phyloP scores from a whole-genome alignment of 305 asterid genomes.

The Fraxinus nigra region DNA sequence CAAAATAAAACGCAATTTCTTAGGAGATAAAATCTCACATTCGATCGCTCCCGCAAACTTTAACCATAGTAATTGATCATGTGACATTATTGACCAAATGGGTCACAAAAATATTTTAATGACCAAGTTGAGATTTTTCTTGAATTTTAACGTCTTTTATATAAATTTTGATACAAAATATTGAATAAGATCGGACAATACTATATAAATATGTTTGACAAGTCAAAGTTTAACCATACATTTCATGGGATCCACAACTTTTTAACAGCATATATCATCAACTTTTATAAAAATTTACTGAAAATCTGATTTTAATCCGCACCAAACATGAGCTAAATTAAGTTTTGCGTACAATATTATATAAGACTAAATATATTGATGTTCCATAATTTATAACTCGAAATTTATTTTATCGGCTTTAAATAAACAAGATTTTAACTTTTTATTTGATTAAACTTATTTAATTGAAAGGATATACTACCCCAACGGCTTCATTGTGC shows the following conservation, averaged over 20 bases:
- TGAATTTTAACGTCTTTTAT: not conserved
- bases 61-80: no score
- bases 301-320: not conserved
- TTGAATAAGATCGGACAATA: not conserved
- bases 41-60: not conserved
- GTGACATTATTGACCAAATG: not conserved
- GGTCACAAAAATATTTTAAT: not conserved
- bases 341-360: not conserved
- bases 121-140: not conserved
- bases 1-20: no score
- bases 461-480: not conserved
- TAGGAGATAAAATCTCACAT: not conserved
- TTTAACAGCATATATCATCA: not conserved
- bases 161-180: not conserved
- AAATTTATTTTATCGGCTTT: not conserved
- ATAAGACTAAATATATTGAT: not conserved
- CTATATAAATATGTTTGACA: not conserved
- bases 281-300: no score
- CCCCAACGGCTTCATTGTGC: not conserved
- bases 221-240: no score
- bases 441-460: no score
- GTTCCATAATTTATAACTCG: not conserved
- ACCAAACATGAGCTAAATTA: no score
- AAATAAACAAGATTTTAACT: no score
- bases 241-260: not conserved